A percentile compares a stretch with the other conserved stretches of the same genome.
Evolutionary conservation across 2,329 filamentous ascomycete species (phyloP).

Genomic region (Monascus ruber): DNA sequence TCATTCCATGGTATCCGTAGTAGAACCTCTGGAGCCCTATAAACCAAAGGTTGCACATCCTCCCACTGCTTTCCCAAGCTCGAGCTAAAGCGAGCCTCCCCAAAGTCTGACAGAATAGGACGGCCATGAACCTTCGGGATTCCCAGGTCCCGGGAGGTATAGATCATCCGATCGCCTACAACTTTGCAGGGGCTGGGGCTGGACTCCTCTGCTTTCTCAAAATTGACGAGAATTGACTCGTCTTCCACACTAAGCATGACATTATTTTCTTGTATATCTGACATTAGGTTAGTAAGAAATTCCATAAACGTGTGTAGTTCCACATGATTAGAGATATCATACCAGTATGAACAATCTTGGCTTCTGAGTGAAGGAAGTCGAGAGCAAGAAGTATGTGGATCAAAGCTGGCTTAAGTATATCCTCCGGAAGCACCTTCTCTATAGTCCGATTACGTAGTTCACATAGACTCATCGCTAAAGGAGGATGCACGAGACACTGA

Average conservation of each 20-base stretch:
- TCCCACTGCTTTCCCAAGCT: background rate
- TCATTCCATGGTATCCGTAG: slow-evolving; percentile 13
- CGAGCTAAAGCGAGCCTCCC: slow-evolving; percentile 11
- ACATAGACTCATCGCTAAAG: slow-evolving; percentile 12
- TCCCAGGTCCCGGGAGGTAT: slow-evolving; percentile 11
- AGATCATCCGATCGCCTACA: slow-evolving; percentile 11
- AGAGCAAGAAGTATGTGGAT: slow-evolving; percentile 13
- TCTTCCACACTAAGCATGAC: slow-evolving; percentile 16
- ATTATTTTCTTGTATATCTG: slow-evolving; percentile 19
- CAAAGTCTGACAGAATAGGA: slow-evolving; percentile 18
- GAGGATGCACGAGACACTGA: slow-evolving; percentile 14
- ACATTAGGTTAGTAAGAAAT: background rate
- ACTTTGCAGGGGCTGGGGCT: slow-evolving; percentile 14
- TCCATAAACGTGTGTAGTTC: background rate
- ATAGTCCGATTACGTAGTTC: slow-evolving; percentile 5
- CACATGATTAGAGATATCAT: background rate
- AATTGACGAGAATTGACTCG: slow-evolving; percentile 13
- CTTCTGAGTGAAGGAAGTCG: slow-evolving; percentile 17
- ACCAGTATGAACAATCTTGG: slow-evolving; percentile 16
- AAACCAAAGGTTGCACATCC: slow-evolving; percentile 12
- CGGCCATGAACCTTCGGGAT: slow-evolving; percentile 11
- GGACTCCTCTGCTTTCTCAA: slow-evolving; percentile 11
- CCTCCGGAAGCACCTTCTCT: slow-evolving; percentile 7
- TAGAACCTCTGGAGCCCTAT: slow-evolving; percentile 14
- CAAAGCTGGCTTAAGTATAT: slow-evolving; percentile 11